Evolutionary conservation across 2,329 filamentous ascomycete genomes (phyloP).

Genomic region (Bipolaris zeicola): DNA sequence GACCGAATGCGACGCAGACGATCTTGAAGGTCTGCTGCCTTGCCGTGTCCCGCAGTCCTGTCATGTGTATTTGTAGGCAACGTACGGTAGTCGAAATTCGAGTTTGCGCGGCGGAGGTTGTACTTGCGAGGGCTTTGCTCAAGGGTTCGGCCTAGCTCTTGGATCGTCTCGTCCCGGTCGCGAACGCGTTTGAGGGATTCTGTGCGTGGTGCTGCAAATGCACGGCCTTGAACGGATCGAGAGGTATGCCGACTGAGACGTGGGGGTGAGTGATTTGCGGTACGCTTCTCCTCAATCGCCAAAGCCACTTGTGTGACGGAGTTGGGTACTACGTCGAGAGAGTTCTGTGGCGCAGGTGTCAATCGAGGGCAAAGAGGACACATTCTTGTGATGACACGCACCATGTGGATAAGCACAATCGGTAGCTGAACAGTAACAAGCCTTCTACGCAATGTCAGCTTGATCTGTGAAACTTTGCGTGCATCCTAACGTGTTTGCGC

Average conservation of each 20-base stretch:
- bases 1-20: constrained; percentile 39
- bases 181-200: constrained; percentile 57
- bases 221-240: constrained; percentile 55
- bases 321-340: constrained; percentile 61
- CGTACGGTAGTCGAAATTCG: constrained; percentile 42
- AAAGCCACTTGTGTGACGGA: constrained; percentile 61
- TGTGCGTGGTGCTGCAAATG: constrained; percentile 58
- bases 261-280: constrained; percentile 33
- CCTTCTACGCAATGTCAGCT: constrained; percentile 47
- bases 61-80: constrained; percentile 45
- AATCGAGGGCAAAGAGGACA: neutral
- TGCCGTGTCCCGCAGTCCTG: constrained; percentile 36
- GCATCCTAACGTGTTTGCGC: constrained; percentile 50
- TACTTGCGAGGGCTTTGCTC: constrained; percentile 55
- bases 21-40: constrained; percentile 38
- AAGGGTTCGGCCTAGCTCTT: constrained; percentile 49
- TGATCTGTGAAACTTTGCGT: neutral
- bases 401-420: constrained; percentile 62
- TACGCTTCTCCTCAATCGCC: constrained; percentile 59
- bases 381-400: constrained; percentile 18
- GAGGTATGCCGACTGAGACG: constrained; percentile 46
- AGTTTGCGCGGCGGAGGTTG: constrained; percentile 29
- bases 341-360: constrained; percentile 47
- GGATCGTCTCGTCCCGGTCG: constrained; percentile 49
- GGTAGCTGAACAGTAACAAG: constrained; percentile 60